phyloP scores from a whole-genome alignment of 495 filamentous ascomycete genomes.

The Aspergillus bridgeri region DNA sequence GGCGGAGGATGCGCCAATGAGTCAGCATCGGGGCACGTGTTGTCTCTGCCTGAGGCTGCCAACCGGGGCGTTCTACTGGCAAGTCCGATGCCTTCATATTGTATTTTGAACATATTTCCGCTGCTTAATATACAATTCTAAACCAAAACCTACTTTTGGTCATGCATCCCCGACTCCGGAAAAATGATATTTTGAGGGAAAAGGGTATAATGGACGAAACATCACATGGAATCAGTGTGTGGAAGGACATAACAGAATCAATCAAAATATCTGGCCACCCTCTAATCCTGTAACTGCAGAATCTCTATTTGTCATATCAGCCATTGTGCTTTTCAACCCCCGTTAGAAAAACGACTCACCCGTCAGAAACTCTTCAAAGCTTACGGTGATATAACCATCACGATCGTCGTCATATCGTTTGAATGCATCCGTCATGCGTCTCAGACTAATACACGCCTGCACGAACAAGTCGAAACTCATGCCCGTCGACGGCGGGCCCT shows the following conservation, averaged over 20 bases:
- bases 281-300: constrained; percentile 41
- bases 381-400: constrained; percentile 84
- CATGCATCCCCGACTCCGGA: not conserved
- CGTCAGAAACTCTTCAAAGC: constrained; percentile 77
- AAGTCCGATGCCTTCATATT: no score
- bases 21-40: no score
- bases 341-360: constrained; percentile 36
- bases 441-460: constrained; percentile 91
- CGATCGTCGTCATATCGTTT: constrained; percentile 98
- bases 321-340: not conserved
- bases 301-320: constrained; percentile 28
- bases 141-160: not conserved
- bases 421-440: constrained; percentile 98
- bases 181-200: not conserved
- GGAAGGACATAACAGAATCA: not conserved
- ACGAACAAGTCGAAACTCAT: constrained; percentile 98
- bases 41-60: not conserved
- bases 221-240: not conserved
- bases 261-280: not conserved
- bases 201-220: not conserved
- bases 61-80: no score
- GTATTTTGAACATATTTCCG: no score
- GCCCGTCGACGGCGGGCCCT: constrained; percentile 47
- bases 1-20: not conserved
- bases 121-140: not conserved